A percentile compares a stretch with the other conserved stretches of the same genome.
phyloP scores from a whole-genome alignment of 306 rosid genomes.

The Cyclanthera cordifolia region DNA sequence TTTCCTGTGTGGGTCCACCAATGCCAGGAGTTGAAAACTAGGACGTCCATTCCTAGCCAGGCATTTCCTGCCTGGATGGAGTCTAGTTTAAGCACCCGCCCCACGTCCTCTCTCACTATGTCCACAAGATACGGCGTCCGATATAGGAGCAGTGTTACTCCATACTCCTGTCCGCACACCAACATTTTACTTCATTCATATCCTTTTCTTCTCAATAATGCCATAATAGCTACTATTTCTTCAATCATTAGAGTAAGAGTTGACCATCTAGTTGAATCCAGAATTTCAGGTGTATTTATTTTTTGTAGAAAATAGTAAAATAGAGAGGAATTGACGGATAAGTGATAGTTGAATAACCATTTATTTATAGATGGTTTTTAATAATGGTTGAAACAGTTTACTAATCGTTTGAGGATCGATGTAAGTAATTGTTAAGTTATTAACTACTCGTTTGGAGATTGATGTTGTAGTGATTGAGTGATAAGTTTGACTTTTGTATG shows the following conservation, averaged over 20 bases:
- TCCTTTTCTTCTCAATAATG: neutral
- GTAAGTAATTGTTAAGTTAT: too few species aligned
- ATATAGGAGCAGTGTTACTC: slow-evolving; percentile 49
- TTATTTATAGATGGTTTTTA: too few species aligned
- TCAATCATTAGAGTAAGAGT: neutral
- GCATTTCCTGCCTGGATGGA: slow-evolving; percentile 59
- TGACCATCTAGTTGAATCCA: neutral
- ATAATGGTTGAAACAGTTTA: too few species aligned
- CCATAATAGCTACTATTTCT: neutral
- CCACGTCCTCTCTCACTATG: slow-evolving; percentile 40
- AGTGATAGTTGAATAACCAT: too few species aligned
- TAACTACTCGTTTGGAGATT: too few species aligned
- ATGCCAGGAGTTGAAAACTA: slow-evolving; percentile 91
- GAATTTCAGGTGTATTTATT: too few species aligned
- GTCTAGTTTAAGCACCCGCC: slow-evolving; percentile 57
- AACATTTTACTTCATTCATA: neutral
- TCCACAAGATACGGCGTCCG: slow-evolving; percentile 82
- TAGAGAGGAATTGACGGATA: too few species aligned
- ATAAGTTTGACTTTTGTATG: too few species aligned
- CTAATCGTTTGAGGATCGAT: too few species aligned
- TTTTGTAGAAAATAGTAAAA: too few species aligned
- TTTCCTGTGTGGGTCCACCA: slow-evolving; percentile 91
- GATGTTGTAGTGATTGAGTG: too few species aligned
- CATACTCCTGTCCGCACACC: slow-evolving; percentile 52
- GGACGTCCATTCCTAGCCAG: slow-evolving; percentile 75